Evolutionary conservation across 108 stramenopile species (phyloP).

Genomic region (Schizochytrium sp.): DNA sequence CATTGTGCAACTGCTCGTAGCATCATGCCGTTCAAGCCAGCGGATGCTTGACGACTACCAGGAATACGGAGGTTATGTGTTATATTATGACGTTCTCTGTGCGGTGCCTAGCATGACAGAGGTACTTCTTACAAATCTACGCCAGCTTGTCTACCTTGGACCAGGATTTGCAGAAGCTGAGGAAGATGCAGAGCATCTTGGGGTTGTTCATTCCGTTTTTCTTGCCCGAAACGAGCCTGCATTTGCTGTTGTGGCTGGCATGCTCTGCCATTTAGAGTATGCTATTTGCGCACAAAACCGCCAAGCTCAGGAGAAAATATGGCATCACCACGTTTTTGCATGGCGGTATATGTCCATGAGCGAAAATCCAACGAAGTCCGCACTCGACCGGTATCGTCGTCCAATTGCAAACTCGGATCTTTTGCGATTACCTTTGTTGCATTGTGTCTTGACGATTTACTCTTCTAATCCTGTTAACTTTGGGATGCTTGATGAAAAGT

Average conservation of each 20-base stretch:
- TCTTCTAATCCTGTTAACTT: slow-evolving; percentile 58
- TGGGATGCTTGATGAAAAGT: slow-evolving; percentile 59
- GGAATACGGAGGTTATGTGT: slow-evolving; percentile 36
- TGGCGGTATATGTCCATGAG: slow-evolving; percentile 48
- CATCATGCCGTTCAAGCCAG: slow-evolving; percentile 27
- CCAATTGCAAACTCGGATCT: not conserved
- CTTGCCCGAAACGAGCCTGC: slow-evolving; percentile 34
- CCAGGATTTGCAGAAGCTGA: slow-evolving; percentile 44
- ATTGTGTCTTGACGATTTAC: slow-evolving; percentile 45
- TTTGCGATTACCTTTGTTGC: slow-evolving; percentile 18
- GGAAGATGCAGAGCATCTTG: slow-evolving; percentile 44
- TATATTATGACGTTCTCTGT: slow-evolving; percentile 25
- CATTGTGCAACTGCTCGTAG: slow-evolving; percentile 31
- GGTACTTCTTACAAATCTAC: slow-evolving; percentile 1
- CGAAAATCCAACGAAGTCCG: not conserved
- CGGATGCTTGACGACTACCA: slow-evolving; percentile 45
- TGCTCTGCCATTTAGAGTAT: slow-evolving; percentile 56
- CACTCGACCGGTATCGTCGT: not conserved
- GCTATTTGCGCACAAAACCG: slow-evolving; percentile 10
- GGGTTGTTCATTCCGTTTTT: slow-evolving; percentile 45
- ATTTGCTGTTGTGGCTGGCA: slow-evolving; percentile 32
- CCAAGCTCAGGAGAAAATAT: slow-evolving; percentile 1
- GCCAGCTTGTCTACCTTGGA: slow-evolving; percentile 45
- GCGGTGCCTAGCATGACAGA: slow-evolving; percentile 27
- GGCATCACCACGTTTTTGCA: slow-evolving; percentile 20